Base-by-base conservation (phyloP, 768 basidiomycete genomes). In the Pholiota molesta region DNA sequence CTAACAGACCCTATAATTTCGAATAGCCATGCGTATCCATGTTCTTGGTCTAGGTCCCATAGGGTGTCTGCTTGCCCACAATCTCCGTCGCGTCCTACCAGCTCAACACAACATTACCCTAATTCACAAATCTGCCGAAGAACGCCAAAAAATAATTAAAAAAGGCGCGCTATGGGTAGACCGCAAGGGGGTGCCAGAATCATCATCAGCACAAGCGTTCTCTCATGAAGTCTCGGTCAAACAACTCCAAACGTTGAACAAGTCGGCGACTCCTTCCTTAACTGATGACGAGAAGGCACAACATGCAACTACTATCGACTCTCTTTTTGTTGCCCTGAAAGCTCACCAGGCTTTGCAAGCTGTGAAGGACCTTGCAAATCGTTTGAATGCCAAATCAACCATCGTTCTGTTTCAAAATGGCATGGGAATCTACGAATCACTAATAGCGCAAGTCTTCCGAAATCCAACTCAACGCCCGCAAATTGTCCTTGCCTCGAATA, bases 381-480 rank as follows among this genome's bases (percentile, higher is more conserved):
- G 94, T 17, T 75, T 98, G 19, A 79, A 82, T 4, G 71, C 81
- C 0, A 73, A 83, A 54, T 91, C 89, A 47, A 97, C 95, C 37
- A 87, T 99, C 65, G 92, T 97, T 2, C 83, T 99, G n/a, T 75
- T 98, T 57, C 93, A 97, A 70, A 97, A 97, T 71, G 97, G 97
- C 26, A 92, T 97, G 88, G 97, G 95, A 11, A 77, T 96, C 9
- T 92, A 94, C 73, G 96, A 99, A 66, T 77, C 86, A 62, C 81
- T 97, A 52, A 72, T 93, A 17, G 69, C 76, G 6, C 67, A 81
- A 6, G 67, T 94, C 45, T 99, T 95, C 73, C 88, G 83, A 19
- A 90, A 95, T 72, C 83, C 88, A 23, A 72, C 79, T 35, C 78
- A 80, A 29, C 86, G 96, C 39, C 96, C 96, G 13, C 88, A 92